Conservation (phyloP, 805 yeast species). For the Kodamaea nitidulidarum region DNA sequence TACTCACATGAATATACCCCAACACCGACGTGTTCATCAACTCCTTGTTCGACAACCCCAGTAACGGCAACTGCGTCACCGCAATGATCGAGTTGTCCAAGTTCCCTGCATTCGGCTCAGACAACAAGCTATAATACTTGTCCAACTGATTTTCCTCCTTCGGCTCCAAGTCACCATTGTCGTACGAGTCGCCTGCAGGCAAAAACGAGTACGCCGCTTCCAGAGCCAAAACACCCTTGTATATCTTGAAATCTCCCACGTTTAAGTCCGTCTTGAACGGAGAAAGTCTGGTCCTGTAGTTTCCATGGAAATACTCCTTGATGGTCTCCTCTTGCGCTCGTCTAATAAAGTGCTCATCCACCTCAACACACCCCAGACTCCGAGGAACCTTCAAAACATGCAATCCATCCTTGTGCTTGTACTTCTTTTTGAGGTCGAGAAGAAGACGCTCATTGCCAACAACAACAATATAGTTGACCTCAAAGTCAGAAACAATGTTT, state of each 20-base stretch:
- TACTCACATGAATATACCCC: conserved; percentile 73
- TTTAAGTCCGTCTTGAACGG: conserved; percentile 84
- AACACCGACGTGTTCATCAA: conserved; percentile 57
- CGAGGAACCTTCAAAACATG: conserved; percentile 58
- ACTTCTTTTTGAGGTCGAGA: conserved; percentile 56
- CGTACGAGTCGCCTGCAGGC: conserved; percentile 42
- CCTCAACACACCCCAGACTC: conserved; percentile 74
- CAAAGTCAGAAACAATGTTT: conserved; percentile 55
- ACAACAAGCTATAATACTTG: conserved; percentile 30
- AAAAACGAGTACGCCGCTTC: conserved; percentile 36
- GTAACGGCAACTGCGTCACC: conserved; percentile 36
- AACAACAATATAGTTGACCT: conserved; percentile 58
- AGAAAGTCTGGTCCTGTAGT: conserved; percentile 57
- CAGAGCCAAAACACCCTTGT: conserved; percentile 49
- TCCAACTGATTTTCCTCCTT: conserved; percentile 28
- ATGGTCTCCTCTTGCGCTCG: conserved; percentile 72
- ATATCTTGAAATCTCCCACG: conserved; percentile 55
- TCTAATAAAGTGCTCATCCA: conserved; percentile 65
- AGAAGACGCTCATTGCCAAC: conserved; percentile 72
- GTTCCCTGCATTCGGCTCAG: conserved; percentile 47
- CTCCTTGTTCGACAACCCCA: conserved; percentile 42
- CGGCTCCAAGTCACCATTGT: conserved; percentile 21
- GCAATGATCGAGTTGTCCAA: conserved; percentile 79
- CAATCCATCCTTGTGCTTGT: conserved; percentile 29
- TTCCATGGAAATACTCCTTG: conserved; percentile 88